Percentiles rank a stretch among this genome's conserved stretches.
Evolutionary conservation across 495 filamentous ascomycete genomes (phyloP).

Genomic region (Chaetomium fimeti): DNA sequence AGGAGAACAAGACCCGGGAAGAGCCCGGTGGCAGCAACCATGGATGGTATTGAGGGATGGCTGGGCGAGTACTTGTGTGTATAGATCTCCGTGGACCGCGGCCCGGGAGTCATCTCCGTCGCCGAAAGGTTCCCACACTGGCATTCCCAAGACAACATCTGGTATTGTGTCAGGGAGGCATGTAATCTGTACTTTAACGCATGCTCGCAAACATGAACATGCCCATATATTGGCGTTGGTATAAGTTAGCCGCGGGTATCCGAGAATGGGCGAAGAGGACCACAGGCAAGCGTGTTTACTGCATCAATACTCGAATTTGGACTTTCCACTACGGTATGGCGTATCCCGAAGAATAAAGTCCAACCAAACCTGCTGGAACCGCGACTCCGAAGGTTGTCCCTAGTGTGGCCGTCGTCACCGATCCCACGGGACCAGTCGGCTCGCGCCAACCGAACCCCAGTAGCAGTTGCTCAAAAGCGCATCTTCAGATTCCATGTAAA

Average conservation of each 20-base stretch:
- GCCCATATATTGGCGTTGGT: not conserved
- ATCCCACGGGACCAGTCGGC: conserved; percentile 2
- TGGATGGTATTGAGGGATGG: too few relatives aligned
- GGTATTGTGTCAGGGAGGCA: not conserved
- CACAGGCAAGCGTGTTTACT: not conserved
- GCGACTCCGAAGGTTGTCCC: conserved; percentile 2
- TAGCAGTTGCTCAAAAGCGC: conserved; percentile 37
- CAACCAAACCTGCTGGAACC: conserved; percentile 7
- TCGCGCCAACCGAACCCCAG: conserved; percentile 12
- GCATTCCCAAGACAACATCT: not conserved
- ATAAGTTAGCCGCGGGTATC: not conserved
- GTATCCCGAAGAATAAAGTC: not conserved
- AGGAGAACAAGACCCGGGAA: too few relatives aligned
- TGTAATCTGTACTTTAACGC: not conserved
- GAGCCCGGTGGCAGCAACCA: too few relatives aligned
- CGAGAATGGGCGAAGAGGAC: not conserved
- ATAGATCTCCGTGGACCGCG: too few relatives aligned
- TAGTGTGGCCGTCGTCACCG: conserved; percentile 7
- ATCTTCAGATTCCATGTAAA: conserved; percentile 39
- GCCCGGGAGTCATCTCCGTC: too few relatives aligned
- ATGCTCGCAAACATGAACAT: not conserved
- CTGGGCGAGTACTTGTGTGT: too few relatives aligned
- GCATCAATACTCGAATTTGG: not conserved
- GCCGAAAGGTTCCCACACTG: not conserved
- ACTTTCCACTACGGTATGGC: conserved; percentile 1